phyloP scores from a whole-genome alignment of 495 filamentous ascomycete genomes.

The Tuber indicum region DNA sequence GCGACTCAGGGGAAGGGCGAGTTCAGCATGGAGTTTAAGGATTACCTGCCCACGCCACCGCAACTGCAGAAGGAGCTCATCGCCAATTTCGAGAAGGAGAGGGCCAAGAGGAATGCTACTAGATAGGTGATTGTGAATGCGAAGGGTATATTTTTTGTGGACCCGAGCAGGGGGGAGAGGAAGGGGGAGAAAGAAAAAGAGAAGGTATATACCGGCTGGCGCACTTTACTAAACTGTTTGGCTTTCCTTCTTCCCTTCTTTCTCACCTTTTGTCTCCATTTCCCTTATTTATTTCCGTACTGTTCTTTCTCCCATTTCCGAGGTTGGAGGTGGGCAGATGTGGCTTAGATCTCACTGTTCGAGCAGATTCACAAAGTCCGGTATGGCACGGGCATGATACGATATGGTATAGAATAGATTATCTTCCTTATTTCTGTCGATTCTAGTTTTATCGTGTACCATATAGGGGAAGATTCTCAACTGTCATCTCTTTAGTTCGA shows the following conservation, averaged over 20 bases:
- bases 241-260: slow-evolving; percentile 8
- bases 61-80: slow-evolving; percentile 94
- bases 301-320: not conserved
- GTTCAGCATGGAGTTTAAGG: slow-evolving; percentile 97
- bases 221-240: slow-evolving; percentile 17
- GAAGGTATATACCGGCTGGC: slow-evolving; percentile 25
- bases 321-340: not conserved
- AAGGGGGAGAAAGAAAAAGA: slow-evolving; percentile 5
- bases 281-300: slow-evolving; percentile 3
- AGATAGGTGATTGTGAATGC: slow-evolving; percentile 42
- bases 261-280: not conserved
- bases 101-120: slow-evolving; percentile 57
- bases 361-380: not conserved
- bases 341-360: not conserved
- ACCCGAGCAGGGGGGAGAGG: not conserved
- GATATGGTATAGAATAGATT: slow-evolving; percentile 10
- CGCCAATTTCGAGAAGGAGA: slow-evolving; percentile 77
- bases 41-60: slow-evolving; percentile 78
- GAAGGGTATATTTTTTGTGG: not conserved
- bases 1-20: slow-evolving; percentile 98
- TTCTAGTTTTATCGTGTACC: slow-evolving; percentile 14
- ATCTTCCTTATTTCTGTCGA: not conserved
- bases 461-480: slow-evolving; percentile 21
- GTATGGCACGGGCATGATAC: not conserved
- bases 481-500: not conserved